Percentiles rank a stretch among this genome's conserved stretches.
phyloP scores from a whole-genome alignment of 2,329 filamentous ascomycete species.

The Emmonsiellopsis sp. region DNA sequence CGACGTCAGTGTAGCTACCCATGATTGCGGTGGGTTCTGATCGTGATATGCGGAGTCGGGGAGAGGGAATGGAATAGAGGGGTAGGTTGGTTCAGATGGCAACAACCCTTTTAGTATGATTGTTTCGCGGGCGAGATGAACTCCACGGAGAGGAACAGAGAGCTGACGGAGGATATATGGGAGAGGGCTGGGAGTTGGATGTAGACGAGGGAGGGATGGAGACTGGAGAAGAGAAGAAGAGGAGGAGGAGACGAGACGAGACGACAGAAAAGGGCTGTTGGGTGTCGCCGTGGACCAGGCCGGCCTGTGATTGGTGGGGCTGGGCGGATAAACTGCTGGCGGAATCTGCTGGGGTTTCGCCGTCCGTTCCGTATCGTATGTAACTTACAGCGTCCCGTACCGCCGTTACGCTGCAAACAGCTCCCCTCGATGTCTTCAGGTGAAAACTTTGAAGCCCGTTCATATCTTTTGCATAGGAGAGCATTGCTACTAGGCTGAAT shows the following conservation, averaged over 20 bases:
- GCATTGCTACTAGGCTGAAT: too few species aligned
- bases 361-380: not conserved
- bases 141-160: not conserved
- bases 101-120: too few species aligned
- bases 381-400: too few species aligned
- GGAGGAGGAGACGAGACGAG: slow-evolving; percentile 14
- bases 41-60: not conserved
- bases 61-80: too few species aligned
- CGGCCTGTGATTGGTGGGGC: slow-evolving; percentile 19
- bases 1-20: slow-evolving; percentile 70
- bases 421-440: too few species aligned
- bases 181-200: not conserved
- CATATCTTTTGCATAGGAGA: too few species aligned
- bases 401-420: too few species aligned
- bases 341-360: not conserved
- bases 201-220: slow-evolving; percentile 11
- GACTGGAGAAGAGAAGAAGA: slow-evolving; percentile 13
- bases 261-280: slow-evolving; percentile 8
- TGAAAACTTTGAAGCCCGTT: too few species aligned
- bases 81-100: too few species aligned
- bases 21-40: slow-evolving; percentile 47
- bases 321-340: not conserved
- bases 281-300: slow-evolving; percentile 2
- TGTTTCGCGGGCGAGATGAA: too few species aligned
- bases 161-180: not conserved